phyloP scores from a whole-genome alignment of 108 stramenopile species.

The Pseudonitzschia pungens region DNA sequence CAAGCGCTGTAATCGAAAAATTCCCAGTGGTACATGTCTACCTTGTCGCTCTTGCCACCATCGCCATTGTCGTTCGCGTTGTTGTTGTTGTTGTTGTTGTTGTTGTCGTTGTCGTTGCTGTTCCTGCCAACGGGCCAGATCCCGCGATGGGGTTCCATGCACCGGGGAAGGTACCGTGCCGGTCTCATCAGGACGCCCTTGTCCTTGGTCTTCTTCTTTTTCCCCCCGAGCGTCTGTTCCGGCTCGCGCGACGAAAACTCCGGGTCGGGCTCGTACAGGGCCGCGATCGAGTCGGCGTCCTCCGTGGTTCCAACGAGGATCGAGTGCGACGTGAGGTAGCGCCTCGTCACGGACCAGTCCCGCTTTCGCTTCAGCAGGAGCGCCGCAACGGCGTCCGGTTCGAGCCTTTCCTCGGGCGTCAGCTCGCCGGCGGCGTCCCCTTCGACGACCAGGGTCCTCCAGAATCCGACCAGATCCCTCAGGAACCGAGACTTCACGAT shows the following conservation, averaged over 20 bases:
- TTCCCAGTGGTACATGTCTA: conserved; percentile 38
- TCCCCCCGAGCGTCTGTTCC: background rate
- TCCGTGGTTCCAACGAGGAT: conserved; percentile 2
- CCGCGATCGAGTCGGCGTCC: conserved; percentile 7
- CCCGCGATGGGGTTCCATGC: conserved; percentile 37
- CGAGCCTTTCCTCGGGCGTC: background rate
- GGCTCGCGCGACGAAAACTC: background rate
- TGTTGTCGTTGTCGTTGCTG: background rate
- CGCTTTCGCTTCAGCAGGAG: conserved; percentile 20
- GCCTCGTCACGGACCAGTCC: conserved; percentile 38
- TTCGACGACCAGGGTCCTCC: background rate
- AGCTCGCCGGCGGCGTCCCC: too few species aligned
- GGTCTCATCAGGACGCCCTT: background rate
- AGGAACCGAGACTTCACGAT: conserved; percentile 35
- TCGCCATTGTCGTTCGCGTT: background rate
- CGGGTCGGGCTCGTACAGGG: background rate
- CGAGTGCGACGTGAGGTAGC: conserved; percentile 35
- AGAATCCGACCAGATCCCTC: conserved; percentile 22
- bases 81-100: background rate
- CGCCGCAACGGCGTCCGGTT: conserved; percentile 28
- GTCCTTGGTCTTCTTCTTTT: background rate
- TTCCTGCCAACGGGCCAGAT: conserved; percentile 20
- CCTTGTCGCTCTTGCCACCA: too few species aligned
- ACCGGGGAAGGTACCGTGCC: conserved; percentile 28
- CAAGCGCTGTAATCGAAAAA: conserved; percentile 34